Base-by-base conservation (phyloP, 176 grass and related monocot species). In the Cenchrus fungigraminus region DNA sequence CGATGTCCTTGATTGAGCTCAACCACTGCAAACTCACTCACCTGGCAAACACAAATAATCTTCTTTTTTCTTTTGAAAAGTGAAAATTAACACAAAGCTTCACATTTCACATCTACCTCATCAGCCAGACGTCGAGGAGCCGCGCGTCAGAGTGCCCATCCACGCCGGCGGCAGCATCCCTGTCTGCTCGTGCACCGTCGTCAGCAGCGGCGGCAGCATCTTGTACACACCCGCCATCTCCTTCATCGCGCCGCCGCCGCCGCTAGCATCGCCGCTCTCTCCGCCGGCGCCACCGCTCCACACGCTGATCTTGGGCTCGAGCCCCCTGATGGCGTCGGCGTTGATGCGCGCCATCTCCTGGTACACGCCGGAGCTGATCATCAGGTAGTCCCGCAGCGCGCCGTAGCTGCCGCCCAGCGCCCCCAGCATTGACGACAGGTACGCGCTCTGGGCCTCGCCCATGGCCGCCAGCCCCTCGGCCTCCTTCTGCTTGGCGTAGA, bases 291-390 rank as follows among this genome's bases (percentile, higher is more conserved):
- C 83, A 19, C 56, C 77, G 29, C 86, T 91, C 95, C 92, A 98
- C 9, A 98, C 62, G 65, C 91, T 98, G 34, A 98, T 94, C 91
- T 95, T 98, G 49, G 95, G 95, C 84, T 98, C 69, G 12, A 98
- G 72, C 8, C 91, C 95, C 9, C 65, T 71, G 60, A 98, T 46
- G 2, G 91, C 95, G 11, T 91, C 82, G 6, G 92, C 95, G 66
- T 98, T 98, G 76, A 93, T 91, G 76, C 88, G 87, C 0, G 92
- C 95, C 79, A 98, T 98, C 7, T 95, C 92, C 76, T 92, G 76
- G 85, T 98, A 98, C 72, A 83, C 81, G 20, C 89, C 87, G 2
- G 86, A 79, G 28, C 43, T 91, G 60, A 98, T 80, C 95, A 95
- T 95, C 29, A 95, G 89, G 83, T 93, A 98, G 86, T 98, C 95